A percentile compares a stretch with the other conserved stretches of the same genome.
phyloP scores from a whole-genome alignment of 306 rosid genomes.

The Vachellia collinsii region DNA sequence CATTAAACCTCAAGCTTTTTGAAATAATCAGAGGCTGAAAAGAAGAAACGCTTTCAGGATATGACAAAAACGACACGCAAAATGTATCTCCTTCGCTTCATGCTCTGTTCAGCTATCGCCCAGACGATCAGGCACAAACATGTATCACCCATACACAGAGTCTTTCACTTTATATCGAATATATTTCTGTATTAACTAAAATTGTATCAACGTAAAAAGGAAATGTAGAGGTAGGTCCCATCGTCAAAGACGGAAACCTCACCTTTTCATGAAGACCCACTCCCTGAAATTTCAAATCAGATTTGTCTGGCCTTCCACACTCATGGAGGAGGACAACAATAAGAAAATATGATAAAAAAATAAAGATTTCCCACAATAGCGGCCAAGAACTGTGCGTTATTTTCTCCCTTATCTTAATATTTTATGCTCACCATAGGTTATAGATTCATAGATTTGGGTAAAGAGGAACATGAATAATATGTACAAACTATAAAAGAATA shows the following conservation, averaged over 20 bases:
- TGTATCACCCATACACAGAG: constrained; percentile 40
- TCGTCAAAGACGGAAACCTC: constrained; percentile 21
- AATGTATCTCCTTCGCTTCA: constrained; percentile 34
- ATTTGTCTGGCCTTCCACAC: constrained; percentile 26
- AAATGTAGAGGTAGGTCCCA: constrained; percentile 28
- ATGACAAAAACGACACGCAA: constrained; percentile 57
- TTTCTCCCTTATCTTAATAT: constrained; percentile 11
- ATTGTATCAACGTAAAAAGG: constrained; percentile 47
- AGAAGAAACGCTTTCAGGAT: constrained; percentile 48
- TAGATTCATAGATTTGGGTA: constrained; percentile 14
- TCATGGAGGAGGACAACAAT: constrained; percentile 37
- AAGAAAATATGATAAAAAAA: constrained; percentile 20
- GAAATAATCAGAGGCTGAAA: constrained; percentile 44
- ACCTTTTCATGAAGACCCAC: constrained; percentile 31
- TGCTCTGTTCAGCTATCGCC: constrained; percentile 45
- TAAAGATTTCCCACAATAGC: constrained; percentile 33
- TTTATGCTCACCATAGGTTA: not conserved
- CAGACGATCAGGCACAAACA: constrained; percentile 36
- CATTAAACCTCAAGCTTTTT: constrained; percentile 55
- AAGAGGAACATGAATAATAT: constrained; percentile 7
- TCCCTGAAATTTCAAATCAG: constrained; percentile 43
- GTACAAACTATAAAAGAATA: constrained; percentile 19
- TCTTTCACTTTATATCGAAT: constrained; percentile 31
- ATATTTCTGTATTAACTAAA: constrained; percentile 46
- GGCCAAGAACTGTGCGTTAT: constrained; percentile 24